Evolutionary conservation across 164 flowering plant genomes (phyloP), one percentile per base, ranked within the genome.

Genomic region (Buxus sempervirens): DNA sequence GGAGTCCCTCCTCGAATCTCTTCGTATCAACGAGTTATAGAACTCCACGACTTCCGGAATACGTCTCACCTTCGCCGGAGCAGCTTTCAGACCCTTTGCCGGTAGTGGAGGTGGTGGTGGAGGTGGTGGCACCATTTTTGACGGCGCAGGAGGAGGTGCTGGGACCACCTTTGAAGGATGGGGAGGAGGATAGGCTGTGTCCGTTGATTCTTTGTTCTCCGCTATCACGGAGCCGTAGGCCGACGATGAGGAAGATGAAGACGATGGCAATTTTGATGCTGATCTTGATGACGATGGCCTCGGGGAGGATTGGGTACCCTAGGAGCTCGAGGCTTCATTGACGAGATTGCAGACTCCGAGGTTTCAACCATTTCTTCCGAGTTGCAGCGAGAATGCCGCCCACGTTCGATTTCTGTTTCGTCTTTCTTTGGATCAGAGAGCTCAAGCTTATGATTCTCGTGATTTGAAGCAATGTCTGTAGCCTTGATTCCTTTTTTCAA

Each of bases 11-110:
- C 85, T 76, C 3, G 91, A 83, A 57, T 95, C 97, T 64, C 99
- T 77, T 60, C 94, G 77, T 97, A 92, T 95, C 32, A 95, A 65
- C 0, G 97, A 89, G 76, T 90, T 94, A 64, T 95, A 95, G 49
- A 95, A 86, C 86, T 92, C 97, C 70, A 89, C 99, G 32, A 95
- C 96, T 75, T 95, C 99, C 60, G 99, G 99, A 76, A 92, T 86
- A 72, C 97, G 78, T 71, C 84, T 82, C 63, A 95, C 97, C 78
- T 83, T 87, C 70, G 85, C 77, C 19, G 79, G 67, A 26, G 66
- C 60, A 5, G 68, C 25, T 62, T 60, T 83, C 13, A 9, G 10
- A 7, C 83, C 83, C 70, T 74, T 84, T 12, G 78, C 74, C 45
- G 82, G 83, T 9, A 82, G 75, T 0, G 91, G 94, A 0, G 97